These are phyloP conservation scores for Cryptococcus sp. DNA, from an alignment of 1,284 basidiomycete genomes.

Conservation along the genomic window DNA sequence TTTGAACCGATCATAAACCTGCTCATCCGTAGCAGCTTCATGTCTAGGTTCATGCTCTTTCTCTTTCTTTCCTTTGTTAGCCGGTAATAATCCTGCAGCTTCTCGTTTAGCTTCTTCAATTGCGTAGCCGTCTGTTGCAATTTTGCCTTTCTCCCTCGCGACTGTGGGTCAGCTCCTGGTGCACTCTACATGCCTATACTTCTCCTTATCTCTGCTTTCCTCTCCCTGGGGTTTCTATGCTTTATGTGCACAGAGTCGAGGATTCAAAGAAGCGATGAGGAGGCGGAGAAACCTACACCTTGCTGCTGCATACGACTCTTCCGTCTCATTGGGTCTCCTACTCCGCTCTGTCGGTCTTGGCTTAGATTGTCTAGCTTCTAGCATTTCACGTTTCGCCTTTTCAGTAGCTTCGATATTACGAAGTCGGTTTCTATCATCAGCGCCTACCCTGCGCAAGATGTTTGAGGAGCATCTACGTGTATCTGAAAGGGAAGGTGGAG, in stretches of 20 bases:
- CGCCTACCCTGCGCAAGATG: not conserved
- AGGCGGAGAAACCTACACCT: conserved; percentile 61
- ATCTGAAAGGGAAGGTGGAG: no score
- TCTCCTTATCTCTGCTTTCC: not conserved
- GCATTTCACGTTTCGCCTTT: conserved; percentile 80
- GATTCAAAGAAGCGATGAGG: not conserved
- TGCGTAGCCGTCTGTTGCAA: conserved; percentile 79
- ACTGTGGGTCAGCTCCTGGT: conserved; percentile 53
- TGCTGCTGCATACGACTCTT: conserved; percentile 67
- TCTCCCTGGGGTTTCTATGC: not conserved
- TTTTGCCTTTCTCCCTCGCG: conserved; percentile 69
- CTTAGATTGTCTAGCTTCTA: conserved; percentile 60
- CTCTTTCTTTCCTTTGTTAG: conserved; percentile 47
- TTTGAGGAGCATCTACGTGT: no score
- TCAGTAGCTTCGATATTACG: conserved; percentile 97
- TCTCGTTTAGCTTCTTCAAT: conserved; percentile 76
- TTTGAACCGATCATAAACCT: conserved; percentile 59
- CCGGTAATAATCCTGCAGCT: conserved; percentile 67
- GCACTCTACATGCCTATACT: not conserved
- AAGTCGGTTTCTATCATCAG: conserved; percentile 63
- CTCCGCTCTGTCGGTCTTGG: conserved; percentile 13
- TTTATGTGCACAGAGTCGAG: not conserved
- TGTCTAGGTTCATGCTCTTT: conserved; percentile 30
- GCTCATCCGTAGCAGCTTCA: conserved; percentile 85
- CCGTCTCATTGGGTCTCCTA: conserved; percentile 50